These are phyloP conservation scores for Gossypium aridum DNA, from an alignment of 441 rosid genomes.

Conservation along the genomic window DNA sequence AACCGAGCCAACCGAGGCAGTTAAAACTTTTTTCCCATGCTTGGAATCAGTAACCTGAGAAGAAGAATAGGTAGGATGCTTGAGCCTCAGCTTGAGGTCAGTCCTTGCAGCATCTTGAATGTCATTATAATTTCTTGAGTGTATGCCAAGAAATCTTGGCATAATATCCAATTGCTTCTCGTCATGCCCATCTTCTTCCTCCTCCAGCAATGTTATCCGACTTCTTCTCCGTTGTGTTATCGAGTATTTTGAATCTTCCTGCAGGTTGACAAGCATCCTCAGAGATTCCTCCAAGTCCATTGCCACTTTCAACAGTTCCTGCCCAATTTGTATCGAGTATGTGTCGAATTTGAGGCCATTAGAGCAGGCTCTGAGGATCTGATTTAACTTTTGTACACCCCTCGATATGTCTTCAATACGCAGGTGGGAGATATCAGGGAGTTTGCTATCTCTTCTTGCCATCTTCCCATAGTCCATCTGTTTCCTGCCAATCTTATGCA, in stretches of 20 bases:
- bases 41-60: slow-evolving; percentile 24
- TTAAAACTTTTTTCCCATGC: slow-evolving; percentile 19
- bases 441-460: slow-evolving; percentile 36
- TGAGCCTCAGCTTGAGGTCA: slow-evolving; percentile 37
- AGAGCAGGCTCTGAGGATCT: slow-evolving; percentile 66
- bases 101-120: slow-evolving; percentile 35
- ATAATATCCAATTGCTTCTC: slow-evolving; percentile 32
- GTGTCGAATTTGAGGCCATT: slow-evolving; percentile 53
- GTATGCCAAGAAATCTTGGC: slow-evolving; percentile 46
- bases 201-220: slow-evolving; percentile 61
- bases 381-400: slow-evolving; percentile 76
- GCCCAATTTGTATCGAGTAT: slow-evolving; percentile 69
- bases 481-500: slow-evolving; percentile 59
- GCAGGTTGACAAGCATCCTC: slow-evolving; percentile 67
- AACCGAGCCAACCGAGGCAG: slow-evolving; percentile 23
- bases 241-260: slow-evolving; percentile 61
- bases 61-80: slow-evolving; percentile 36
- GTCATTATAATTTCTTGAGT: slow-evolving; percentile 24
- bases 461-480: slow-evolving; percentile 32
- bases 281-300: slow-evolving; percentile 77
- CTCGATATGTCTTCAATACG: slow-evolving; percentile 73
- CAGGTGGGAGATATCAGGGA: slow-evolving; percentile 50
- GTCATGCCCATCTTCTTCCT: slow-evolving; percentile 33
- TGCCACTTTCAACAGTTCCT: slow-evolving; percentile 74
- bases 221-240: slow-evolving; percentile 37